Percentiles rank a stretch among this genome's conserved stretches.
Conservation (phyloP, 345 rosid species). For the Diplotaxis tenuifolia region DNA sequence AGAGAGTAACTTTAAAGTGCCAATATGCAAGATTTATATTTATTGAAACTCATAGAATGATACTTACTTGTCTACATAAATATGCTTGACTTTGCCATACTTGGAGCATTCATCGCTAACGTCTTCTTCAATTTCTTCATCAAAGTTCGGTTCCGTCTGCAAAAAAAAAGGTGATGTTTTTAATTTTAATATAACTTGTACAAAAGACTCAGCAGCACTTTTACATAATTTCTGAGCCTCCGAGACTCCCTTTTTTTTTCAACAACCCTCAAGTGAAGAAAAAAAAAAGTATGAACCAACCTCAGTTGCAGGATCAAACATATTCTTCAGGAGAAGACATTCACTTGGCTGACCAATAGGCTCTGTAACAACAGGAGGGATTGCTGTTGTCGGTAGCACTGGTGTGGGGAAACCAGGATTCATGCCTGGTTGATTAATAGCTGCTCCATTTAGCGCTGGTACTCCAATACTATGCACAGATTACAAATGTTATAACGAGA, state of each 20-base stretch:
- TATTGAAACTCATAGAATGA: background rate
- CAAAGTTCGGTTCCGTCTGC: conserved; percentile 86
- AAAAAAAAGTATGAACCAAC: conserved; percentile 33
- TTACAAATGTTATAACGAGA: background rate
- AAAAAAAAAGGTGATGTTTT: conserved; percentile 1
- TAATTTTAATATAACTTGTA: background rate
- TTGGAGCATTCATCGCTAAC: conserved; percentile 82
- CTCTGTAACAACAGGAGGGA: conserved; percentile 51
- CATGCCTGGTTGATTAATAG: conserved; percentile 47
- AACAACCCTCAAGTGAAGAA: background rate
- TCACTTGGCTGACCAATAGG: conserved; percentile 79
- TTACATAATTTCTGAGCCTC: background rate
- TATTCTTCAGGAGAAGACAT: conserved; percentile 80
- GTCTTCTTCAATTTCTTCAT: conserved; percentile 73
- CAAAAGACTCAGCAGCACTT: background rate
- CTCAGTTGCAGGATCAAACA: conserved; percentile 94
- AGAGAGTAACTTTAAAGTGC: background rate
- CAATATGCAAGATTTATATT: background rate
- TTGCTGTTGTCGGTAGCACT: conserved; percentile 49
- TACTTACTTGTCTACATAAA: conserved; percentile 84
- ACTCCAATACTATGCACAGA: conserved; percentile 60
- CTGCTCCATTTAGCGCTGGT: conserved; percentile 61
- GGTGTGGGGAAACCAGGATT: conserved; percentile 51
- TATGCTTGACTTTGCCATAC: conserved; percentile 74
- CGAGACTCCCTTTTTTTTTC: background rate